Evolutionary conservation across 2,329 filamentous ascomycete genomes (phyloP), one percentile per base, ranked within the genome.

Genomic region (Aspergillus tanneri): DNA sequence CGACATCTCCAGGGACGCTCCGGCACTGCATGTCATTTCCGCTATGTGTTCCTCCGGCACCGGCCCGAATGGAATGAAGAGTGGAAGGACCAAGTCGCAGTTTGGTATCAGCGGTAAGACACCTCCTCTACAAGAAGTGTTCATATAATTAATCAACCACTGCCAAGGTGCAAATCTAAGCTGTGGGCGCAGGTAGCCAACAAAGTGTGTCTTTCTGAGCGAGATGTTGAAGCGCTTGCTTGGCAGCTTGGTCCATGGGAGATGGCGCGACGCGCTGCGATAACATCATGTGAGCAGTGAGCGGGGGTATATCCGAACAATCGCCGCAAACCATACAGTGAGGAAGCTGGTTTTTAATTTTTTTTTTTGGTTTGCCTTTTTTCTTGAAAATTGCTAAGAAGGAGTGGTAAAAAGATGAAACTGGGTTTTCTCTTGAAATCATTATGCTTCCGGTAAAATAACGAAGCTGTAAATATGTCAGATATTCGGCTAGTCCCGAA

Each of bases 231-330:
- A 40, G 36, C 45, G n/a, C 37, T 47, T 19, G 45, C 32, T 14
- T 47, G 37, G 45, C 36, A 47, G 36, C 37, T 47, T 12, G 45
- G 45, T 10, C 45, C 21, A 6, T 42, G 37, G 45, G 45, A 47
- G 18, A 47, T 47, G 5, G 27, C 45, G 25, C 45, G 45, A 22
- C 37, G 45, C 28, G 37, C 27, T 18, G 45, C 42, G 14, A 10
- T 39, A 4, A 11, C 11, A 24, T 6, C 36, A 22, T 12, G 16
- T 22, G 36, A 12, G 3, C 34, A 10, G 34, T 28, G 12, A 28
- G 12, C 12, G 9, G n/a, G n/a, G n/a, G n/a, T n/a, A n/a, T n/a
- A n/a, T n/a, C n/a, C n/a, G n/a, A n/a, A n/a, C n/a, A n/a, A n/a
- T n/a, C n/a, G n/a, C n/a, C n/a, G n/a, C n/a, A n/a, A n/a, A n/a